These are phyloP conservation scores for Coniochaeta prunicola DNA, from an alignment of 2,329 filamentous ascomycete species.

Conservation along the genomic window DNA sequence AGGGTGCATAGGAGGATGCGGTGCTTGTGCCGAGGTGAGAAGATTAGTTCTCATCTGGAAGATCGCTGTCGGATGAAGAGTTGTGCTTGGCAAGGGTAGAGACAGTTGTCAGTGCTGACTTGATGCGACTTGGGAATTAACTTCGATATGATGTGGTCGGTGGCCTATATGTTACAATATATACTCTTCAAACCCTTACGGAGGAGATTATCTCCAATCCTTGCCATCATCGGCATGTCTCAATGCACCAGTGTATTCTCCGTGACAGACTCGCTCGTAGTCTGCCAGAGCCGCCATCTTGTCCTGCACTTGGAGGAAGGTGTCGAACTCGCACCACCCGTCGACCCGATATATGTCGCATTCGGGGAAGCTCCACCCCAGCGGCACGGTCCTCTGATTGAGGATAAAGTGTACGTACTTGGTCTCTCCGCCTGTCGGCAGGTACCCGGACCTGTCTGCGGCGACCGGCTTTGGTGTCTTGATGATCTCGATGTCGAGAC, in stretches of 20 bases:
- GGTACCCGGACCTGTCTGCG: slow-evolving; percentile 46
- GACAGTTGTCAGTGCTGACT: background rate
- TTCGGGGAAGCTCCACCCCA: slow-evolving; percentile 57
- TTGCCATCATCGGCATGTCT: background rate
- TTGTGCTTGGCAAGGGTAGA: background rate
- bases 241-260: slow-evolving; percentile 34
- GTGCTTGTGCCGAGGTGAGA: slow-evolving; percentile 26
- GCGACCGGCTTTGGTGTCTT: slow-evolving; percentile 56
- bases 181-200: background rate
- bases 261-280: slow-evolving; percentile 62
- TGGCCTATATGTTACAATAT: background rate
- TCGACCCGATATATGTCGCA: slow-evolving; percentile 58
- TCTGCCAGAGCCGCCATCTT: slow-evolving; percentile 49
- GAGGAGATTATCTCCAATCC: background rate
- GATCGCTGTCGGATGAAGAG: background rate
- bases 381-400: slow-evolving; percentile 66
- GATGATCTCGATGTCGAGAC: slow-evolving; percentile 70
- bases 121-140: background rate
- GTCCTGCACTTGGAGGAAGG: slow-evolving; percentile 58
- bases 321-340: slow-evolving; percentile 69
- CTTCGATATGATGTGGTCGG: background rate
- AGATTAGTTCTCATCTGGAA: no score
- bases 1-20: slow-evolving; percentile 22
- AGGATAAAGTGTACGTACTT: slow-evolving; percentile 68
- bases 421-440: slow-evolving; percentile 43